Evolutionary conservation across 768 basidiomycete species (phyloP).

Genomic region (Calocybe indica): DNA sequence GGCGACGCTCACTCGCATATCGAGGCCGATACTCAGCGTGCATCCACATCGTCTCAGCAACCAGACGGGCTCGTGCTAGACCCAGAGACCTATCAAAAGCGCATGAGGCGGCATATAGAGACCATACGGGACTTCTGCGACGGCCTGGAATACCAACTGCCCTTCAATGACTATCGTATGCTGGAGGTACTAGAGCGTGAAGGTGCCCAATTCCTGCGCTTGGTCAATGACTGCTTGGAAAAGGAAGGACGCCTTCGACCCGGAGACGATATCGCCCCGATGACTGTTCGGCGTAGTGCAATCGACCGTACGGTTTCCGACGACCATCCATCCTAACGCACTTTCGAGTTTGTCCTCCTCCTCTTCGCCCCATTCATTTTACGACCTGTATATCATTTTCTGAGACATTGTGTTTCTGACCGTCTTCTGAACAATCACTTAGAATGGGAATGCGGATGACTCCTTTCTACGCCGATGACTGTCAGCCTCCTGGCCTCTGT

Average conservation of each 20-base stretch:
- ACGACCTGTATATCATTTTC: no score
- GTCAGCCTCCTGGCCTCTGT: no score
- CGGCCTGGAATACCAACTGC: conserved; percentile 40
- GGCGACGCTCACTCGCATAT: neutral
- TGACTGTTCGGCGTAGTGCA: no score
- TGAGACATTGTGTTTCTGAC: no score
- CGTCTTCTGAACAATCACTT: no score
- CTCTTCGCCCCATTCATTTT: no score
- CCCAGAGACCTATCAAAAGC: conserved; percentile 6
- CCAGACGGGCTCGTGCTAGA: neutral
- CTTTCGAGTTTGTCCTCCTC: no score
- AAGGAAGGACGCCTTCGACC: conserved; percentile 27
- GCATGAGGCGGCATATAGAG: conserved; percentile 35
- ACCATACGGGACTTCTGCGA: conserved; percentile 39
- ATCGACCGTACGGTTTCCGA: no score
- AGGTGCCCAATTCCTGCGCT: conserved; percentile 31
- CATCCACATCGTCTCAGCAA: neutral
- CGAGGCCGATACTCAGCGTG: neutral
- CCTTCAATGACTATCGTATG: conserved; percentile 39
- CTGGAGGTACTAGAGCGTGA: conserved; percentile 35
- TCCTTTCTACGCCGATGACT: no score
- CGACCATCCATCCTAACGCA: no score
- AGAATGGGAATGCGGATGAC: no score
- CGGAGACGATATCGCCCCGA: no score
- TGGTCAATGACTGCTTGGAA: conserved; percentile 33